Base-by-base conservation (phyloP, 495 filamentous ascomycete genomes). In the Bacidia rubella region DNA sequence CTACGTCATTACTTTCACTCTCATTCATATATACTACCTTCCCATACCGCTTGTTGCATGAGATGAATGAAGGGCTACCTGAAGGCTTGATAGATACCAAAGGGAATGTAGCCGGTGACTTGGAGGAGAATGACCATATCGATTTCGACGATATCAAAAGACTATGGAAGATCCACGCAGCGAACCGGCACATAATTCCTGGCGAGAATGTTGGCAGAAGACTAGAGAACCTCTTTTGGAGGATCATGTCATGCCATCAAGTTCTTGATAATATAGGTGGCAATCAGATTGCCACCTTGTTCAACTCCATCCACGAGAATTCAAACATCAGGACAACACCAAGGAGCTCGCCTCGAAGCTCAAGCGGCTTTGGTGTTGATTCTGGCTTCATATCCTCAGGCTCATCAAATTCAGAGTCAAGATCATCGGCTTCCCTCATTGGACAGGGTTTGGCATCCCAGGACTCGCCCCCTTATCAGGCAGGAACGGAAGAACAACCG, bases 191-290 rank as follows among this genome's bases (percentile, higher is more conserved):
- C 32, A 61, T 66, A 35, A 58, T 74, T 47, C 54, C 65, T 55
- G 63, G 66, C 41, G 17, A 22, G 29, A 65, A 71, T 22, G 61
- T 63, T 3, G 73, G 73, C 15, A 53, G 56, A 49, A 60, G 75
- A 55, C 60, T 79, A 15, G 72, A 75, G 52, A 73, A 75, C 54
- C 64, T 77, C 45, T 77, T 77, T 55, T 77, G 74, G 75, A 63
- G 74, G 39, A 71, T 77, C 32, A 74, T 69, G 70, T 59, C 69
- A 47, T 72, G 60, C 19, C 49, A 64, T 7, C 51, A 42, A 9
- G 54, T 75, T 9, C 58, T 50, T 11, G 39, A 49, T 10, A 59
- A 57, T 0, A 48, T 74, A 10, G 60, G 56, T 24, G 63, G 69
- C 17, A 60, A 64, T 11, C 66, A 58, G 35, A 51, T 77, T 26